Base-by-base conservation (phyloP, 2,329 filamentous ascomycete species). In the Dothiorella sarmentorum region DNA sequence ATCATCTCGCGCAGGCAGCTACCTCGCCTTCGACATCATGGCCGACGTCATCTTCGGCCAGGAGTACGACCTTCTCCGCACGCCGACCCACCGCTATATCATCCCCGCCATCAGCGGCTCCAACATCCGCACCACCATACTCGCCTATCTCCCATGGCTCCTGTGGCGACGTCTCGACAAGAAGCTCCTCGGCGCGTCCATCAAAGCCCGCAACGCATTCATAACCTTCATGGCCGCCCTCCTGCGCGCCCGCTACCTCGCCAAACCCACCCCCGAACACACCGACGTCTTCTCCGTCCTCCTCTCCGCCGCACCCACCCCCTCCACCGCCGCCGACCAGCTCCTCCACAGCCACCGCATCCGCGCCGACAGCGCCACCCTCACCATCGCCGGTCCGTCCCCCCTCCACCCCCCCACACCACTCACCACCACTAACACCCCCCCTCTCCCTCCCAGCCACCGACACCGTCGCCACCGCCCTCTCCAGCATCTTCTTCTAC, bases 1-100 rank as follows among this genome's bases (percentile, higher is more conserved):
- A 29, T 10, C 27, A 29, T 10, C 5, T 5, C 27, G 10, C 27
- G 27, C 27, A 29, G 27, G 5, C 5, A 29, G 10, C 27, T 29
- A 10, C 27, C 65, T 81, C 29, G 73, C 77, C 13, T 78, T 81
- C 61, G 80, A 82, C 59, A 76, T 82, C 60, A 80, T 82, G 75
- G 77, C 76, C 13, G 77, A 80, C 61, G 63, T 79, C 20, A 73
- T 73, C 24, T 76, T 78, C 63, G 75, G 75, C 2, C 75, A 77
- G 64, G 67, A 74, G 42, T 76, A 79, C 62, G 68, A 70, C 26
- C 75, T 77, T 74, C 61, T 78, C 56, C 71, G 74, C 61, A 68
- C 72, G n/a, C 69, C 70, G 7, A 65, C 63, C 31, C 76, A 78
- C 60, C 67, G 77, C 15, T 71, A 74, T 61, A 74, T 74, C 20